These are phyloP conservation scores for Pseudogymnoascus sp. DNA, from an alignment of 2,329 filamentous ascomycete species.

Conservation along the genomic window DNA sequence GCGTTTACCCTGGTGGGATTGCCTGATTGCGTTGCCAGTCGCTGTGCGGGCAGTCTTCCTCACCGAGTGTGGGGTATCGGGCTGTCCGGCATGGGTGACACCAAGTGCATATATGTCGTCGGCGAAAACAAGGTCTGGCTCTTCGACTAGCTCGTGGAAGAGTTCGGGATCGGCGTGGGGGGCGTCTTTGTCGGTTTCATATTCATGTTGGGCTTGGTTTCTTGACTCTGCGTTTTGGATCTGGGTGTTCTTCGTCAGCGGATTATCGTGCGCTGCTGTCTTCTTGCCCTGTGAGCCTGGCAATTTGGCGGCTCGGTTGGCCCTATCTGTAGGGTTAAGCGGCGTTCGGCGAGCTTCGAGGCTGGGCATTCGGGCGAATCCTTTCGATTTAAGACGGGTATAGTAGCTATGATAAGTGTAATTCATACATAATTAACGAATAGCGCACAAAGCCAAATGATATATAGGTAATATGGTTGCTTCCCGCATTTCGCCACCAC, in stretches of 20 bases:
- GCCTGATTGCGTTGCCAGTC: neutral
- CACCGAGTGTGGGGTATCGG: neutral
- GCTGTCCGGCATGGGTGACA: neutral
- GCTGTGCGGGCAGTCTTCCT: neutral
- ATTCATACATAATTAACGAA: neutral
- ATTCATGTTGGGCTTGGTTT: neutral
- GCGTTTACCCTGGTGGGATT: neutral
- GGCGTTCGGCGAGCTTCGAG: neutral
- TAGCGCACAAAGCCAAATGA: neutral
- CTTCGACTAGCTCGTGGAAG: neutral
- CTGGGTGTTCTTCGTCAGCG: neutral
- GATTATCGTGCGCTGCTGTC: neutral
- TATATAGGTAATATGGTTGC: neutral
- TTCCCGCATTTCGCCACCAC: neutral
- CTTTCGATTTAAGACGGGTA: neutral
- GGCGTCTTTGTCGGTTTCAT: neutral
- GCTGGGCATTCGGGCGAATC: neutral
- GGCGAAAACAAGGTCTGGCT: neutral
- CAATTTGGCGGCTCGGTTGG: neutral
- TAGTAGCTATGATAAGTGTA: neutral
- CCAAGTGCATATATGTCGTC: neutral
- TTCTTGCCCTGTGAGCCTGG: neutral
- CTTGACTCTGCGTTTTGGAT: too few species aligned
- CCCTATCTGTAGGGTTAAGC: neutral
- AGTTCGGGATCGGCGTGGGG: neutral